Base-by-base conservation (phyloP, 2,329 filamentous ascomycete genomes). In the Hymenoscyphus fructigenus region DNA sequence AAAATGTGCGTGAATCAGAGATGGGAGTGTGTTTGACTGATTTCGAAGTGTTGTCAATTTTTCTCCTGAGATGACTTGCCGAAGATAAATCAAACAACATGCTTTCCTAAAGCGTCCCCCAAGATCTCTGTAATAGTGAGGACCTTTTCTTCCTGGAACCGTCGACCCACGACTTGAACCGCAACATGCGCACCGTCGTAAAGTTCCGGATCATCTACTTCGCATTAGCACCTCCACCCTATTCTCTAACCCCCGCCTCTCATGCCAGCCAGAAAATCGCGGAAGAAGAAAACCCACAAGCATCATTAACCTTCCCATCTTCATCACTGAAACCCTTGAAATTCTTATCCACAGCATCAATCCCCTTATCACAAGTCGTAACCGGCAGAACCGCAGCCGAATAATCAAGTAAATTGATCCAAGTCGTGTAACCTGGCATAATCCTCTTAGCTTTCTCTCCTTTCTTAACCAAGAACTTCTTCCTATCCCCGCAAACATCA, bases 381-480 rank as follows among this genome's bases (percentile, higher is more conserved):
- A 81, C 82, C 0, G 87, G 86, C 15, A 89, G 75, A 0, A 84
- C 81, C 4, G 87, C 74, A 0, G 85, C 82, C 0, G 84, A 79
- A 68, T 89, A 89, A 70, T 90, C 87, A 0, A 89, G 76, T 10
- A 88, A 75, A 68, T 88, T 69, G 26, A 70, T 68, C 67, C 68
- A 70, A 5, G 63, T 53, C 4, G 59, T 60, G 14, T 68, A 62
- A 17, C 65, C 68, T 69, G 65, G 67, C 61, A 69, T 64, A 2
- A 69, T 23, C 29, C 68, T 63, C 59, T 70, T 69, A 65, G 63
- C 55, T 55, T 67, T 69, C 7, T 56, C 61, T 20, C 55, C 63
- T 26, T 26, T 62, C 5, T 64, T 61, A 65, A 66, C 64, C 62
- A 59, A 59, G 20, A 59, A 59, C 63, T 64, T 57, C 59, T 15